These are phyloP conservation scores for Kazachstania africana DNA, from an alignment of 805 yeast genomes.

Conservation along the genomic window DNA sequence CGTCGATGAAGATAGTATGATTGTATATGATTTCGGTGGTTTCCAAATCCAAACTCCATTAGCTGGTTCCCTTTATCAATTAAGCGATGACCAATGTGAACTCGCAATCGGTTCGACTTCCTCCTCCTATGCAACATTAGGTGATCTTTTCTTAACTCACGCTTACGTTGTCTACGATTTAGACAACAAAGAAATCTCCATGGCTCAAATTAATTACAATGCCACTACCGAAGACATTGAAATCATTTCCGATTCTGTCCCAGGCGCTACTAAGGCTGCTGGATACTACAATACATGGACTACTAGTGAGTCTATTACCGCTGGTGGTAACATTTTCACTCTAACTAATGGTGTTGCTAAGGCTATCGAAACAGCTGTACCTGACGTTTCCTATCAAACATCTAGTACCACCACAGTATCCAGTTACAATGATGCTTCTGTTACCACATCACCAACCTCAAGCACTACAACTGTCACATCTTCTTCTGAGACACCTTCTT, in stretches of 20 bases:
- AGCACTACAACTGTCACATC: too few species aligned
- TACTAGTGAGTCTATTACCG: constrained; percentile 11
- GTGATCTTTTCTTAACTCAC: constrained; percentile 44
- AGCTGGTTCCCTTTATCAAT: constrained; percentile 23
- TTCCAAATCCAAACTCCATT: constrained; percentile 39
- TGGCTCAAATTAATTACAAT: constrained; percentile 31
- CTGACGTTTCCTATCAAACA: too few species aligned
- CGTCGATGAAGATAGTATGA: constrained; percentile 7
- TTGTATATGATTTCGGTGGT: constrained; percentile 26
- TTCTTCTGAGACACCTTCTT: too few species aligned
- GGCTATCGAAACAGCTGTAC: too few species aligned
- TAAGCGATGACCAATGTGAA: not conserved
- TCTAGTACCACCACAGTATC: too few species aligned
- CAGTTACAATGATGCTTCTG: too few species aligned
- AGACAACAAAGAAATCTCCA: constrained; percentile 41
- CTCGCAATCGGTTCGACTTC: constrained; percentile 7
- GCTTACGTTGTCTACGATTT: constrained; percentile 55
- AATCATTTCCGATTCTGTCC: constrained; percentile 25
- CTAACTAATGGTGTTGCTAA: too few species aligned
- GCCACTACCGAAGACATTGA: not conserved
- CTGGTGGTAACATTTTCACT: constrained; percentile 22
- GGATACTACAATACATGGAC: constrained; percentile 35
- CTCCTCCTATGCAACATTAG: constrained; percentile 29
- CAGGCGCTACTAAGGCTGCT: constrained; percentile 38
- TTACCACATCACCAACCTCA: too few species aligned